These are phyloP conservation scores for Nakaseomyces bracarensis DNA, from an alignment of 1,139 yeast genomes.

Conservation along the genomic window DNA sequence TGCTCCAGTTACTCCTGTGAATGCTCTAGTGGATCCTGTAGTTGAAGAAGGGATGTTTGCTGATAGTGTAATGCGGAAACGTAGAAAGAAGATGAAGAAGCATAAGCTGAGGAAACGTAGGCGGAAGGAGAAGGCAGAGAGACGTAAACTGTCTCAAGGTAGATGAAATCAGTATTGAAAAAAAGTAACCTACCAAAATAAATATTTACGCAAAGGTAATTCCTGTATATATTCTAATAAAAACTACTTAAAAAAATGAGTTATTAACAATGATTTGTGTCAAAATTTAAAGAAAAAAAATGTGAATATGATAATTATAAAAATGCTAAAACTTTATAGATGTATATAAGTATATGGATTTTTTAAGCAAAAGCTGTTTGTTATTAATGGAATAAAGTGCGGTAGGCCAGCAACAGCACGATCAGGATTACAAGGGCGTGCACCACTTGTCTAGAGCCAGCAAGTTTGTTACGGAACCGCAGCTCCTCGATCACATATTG, in stretches of 20 bases:
- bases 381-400: constrained; percentile 2
- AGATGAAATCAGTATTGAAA: constrained; percentile 12
- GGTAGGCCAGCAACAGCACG: constrained; percentile 3
- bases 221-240: too few relatives aligned
- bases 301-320: too few relatives aligned
- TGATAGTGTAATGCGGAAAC: constrained; percentile 60
- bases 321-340: too few relatives aligned
- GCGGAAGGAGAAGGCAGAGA: constrained; percentile 36
- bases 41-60: constrained; percentile 16
- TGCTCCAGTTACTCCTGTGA: background rate
- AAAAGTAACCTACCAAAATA: constrained; percentile 12
- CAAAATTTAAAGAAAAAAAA: too few relatives aligned
- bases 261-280: background rate
- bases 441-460: constrained; percentile 15
- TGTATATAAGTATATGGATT: too few relatives aligned
- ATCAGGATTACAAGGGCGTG: constrained; percentile 13
- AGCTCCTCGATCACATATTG: constrained; percentile 26
- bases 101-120: constrained; percentile 69
- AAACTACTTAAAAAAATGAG: background rate
- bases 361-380: too few relatives aligned
- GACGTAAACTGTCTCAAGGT: constrained; percentile 30
- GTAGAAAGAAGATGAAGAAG: constrained; percentile 66
- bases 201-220: too few relatives aligned
- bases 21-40: background rate
- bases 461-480: constrained; percentile 21